Conservation (phyloP, 768 basidiomycete genomes). For the Atractiella rhizophila region DNA sequence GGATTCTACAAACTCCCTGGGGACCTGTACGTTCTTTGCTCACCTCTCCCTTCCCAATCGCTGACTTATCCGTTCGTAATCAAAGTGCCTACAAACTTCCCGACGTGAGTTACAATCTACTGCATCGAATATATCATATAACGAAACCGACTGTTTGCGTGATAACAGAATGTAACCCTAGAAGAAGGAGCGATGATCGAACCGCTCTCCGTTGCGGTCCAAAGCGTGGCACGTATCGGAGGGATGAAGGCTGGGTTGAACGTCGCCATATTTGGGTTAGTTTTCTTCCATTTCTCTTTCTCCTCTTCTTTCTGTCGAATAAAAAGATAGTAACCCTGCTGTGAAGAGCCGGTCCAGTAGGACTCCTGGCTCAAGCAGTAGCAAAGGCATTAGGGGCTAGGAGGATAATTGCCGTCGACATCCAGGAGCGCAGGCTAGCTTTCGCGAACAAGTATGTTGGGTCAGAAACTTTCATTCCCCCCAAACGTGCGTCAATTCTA, state of each 20-base stretch:
- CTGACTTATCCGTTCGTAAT: not conserved
- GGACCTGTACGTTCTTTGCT: conserved; percentile 29
- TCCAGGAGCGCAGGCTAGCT: not conserved
- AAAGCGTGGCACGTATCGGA: conserved; percentile 57
- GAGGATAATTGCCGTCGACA: conserved; percentile 62
- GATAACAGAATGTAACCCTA: too few relatives aligned
- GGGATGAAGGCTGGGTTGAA: conserved; percentile 45
- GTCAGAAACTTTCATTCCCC: not conserved
- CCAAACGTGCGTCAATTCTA: too few relatives aligned
- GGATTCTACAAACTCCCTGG: conserved; percentile 67
- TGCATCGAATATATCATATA: conserved; percentile 28
- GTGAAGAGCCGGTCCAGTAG: conserved; percentile 36
- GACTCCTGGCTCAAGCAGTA: conserved; percentile 71
- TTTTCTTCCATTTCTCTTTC: too few relatives aligned
- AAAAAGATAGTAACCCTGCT: not conserved
- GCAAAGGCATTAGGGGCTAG: conserved; percentile 74
- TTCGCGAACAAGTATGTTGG: conserved; percentile 19
- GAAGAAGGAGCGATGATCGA: conserved; percentile 96
- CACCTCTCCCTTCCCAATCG: not conserved
- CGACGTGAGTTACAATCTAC: too few relatives aligned
- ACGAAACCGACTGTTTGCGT: too few relatives aligned
- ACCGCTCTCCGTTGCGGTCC: conserved; percentile 74
- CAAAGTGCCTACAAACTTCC: conserved; percentile 46
- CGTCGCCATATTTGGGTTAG: conserved; percentile 66
- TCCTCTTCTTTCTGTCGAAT: not conserved